A percentile compares a stretch with the other conserved stretches of the same genome.
phyloP scores from a whole-genome alignment of 306 rosid genomes.

The Acacia crassicarpa region DNA sequence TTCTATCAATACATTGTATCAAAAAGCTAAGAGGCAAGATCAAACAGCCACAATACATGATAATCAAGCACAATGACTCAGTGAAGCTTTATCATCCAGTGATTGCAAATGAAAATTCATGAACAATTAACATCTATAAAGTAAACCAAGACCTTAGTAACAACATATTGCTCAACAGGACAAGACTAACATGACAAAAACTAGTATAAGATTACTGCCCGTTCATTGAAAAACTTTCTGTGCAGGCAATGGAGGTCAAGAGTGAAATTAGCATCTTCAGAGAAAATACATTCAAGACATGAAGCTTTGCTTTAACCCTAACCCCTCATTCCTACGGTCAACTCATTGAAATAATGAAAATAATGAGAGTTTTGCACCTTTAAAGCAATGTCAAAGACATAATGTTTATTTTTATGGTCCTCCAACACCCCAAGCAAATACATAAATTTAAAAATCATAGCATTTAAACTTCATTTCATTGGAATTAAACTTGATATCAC shows the following conservation, averaged over 20 bases:
- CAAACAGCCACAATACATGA: neutral
- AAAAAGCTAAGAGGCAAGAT: conserved; percentile 35
- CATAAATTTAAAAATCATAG: neutral
- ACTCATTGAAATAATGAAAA: neutral
- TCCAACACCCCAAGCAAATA: neutral
- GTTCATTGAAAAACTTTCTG: neutral
- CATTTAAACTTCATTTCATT: neutral
- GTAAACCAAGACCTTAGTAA: neutral
- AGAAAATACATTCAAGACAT: neutral
- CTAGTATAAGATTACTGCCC: neutral
- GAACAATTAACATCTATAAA: conserved; percentile 4
- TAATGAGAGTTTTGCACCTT: neutral
- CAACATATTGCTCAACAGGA: neutral
- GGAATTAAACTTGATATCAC: neutral
- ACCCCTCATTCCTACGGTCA: neutral
- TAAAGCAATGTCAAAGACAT: neutral
- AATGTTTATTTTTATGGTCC: too few relatives aligned
- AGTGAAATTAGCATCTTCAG: neutral
- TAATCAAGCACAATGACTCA: neutral
- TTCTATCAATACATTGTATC: conserved; percentile 46
- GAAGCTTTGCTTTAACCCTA: neutral
- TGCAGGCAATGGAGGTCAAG: neutral
- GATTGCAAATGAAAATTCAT: neutral
- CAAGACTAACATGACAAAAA: neutral
- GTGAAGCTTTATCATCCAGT: neutral